Conservation (phyloP, 495 filamentous ascomycete species). For the Neurospora sp. region DNA sequence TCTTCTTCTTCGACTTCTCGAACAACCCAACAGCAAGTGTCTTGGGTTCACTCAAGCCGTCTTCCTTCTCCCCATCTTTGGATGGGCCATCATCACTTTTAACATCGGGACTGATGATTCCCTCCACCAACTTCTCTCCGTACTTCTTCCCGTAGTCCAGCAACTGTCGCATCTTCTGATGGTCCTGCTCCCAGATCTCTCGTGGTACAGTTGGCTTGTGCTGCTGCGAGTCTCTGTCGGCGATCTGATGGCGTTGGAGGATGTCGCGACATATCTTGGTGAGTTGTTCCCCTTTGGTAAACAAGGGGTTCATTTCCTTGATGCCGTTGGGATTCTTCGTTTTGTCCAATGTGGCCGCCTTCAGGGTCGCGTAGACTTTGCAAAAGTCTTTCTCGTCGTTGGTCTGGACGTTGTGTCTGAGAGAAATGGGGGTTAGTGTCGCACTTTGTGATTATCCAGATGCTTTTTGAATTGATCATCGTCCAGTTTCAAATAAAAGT, state of each 20-base stretch:
- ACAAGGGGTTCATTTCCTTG: slow-evolving; percentile 8
- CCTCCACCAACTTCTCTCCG: slow-evolving; percentile 26
- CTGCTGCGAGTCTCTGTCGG: slow-evolving; percentile 5
- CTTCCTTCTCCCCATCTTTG: slow-evolving; percentile 4
- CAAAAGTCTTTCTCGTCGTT: not conserved
- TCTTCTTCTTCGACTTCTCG: slow-evolving; percentile 16
- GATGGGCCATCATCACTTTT: not conserved
- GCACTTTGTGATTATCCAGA: not conserved
- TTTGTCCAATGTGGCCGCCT: not conserved
- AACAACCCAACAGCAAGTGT: slow-evolving; percentile 23
- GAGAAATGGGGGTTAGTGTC: not conserved
- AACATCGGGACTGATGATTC: slow-evolving; percentile 15
- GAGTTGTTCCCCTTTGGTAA: slow-evolving; percentile 8
- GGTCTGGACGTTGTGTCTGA: not conserved
- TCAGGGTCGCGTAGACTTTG: not conserved
- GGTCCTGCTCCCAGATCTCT: slow-evolving; percentile 27
- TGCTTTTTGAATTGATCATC: not conserved
- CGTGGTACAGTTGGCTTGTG: slow-evolving; percentile 9
- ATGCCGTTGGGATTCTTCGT: not conserved
- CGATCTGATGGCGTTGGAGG: slow-evolving; percentile 10
- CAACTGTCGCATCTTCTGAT: slow-evolving; percentile 21
- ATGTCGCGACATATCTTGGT: slow-evolving; percentile 9
- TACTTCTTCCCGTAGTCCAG: slow-evolving; percentile 22
- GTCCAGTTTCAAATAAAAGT: not conserved
- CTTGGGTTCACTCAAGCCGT: slow-evolving; percentile 18